phyloP scores from a whole-genome alignment of 1,139 yeast species.

The Zygosaccharomyces sapae region DNA sequence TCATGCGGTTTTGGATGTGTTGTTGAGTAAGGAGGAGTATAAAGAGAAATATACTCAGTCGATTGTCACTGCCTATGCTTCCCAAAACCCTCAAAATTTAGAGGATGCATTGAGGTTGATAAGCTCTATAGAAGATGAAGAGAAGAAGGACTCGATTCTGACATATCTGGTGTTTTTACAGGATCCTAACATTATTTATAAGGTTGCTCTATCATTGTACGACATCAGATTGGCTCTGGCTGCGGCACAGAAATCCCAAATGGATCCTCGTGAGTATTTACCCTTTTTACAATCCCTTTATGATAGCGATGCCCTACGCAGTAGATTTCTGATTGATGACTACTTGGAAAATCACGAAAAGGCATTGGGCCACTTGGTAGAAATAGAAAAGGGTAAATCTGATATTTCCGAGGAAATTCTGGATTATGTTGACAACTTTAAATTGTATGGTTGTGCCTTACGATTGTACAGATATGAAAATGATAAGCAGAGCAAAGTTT shows the following conservation, averaged over 20 bases:
- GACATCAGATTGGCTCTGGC: slow-evolving; percentile 74
- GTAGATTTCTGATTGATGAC: slow-evolving; percentile 75
- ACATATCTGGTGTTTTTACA: slow-evolving; percentile 86
- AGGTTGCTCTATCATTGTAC: slow-evolving; percentile 76
- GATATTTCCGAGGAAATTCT: slow-evolving; percentile 44
- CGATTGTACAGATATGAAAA: slow-evolving; percentile 55
- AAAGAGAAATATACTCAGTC: slow-evolving; percentile 65
- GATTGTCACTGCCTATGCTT: slow-evolving; percentile 85
- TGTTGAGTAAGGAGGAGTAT: slow-evolving; percentile 48
- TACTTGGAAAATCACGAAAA: slow-evolving; percentile 60
- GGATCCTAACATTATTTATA: slow-evolving; percentile 79
- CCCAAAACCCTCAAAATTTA: slow-evolving; percentile 83
- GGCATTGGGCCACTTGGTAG: slow-evolving; percentile 65
- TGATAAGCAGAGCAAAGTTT: slow-evolving; percentile 51
- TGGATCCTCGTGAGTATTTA: slow-evolving; percentile 94
- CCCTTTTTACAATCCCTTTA: slow-evolving; percentile 85
- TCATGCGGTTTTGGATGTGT: slow-evolving; percentile 57
- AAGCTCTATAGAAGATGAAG: slow-evolving; percentile 45
- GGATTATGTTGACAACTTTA: slow-evolving; percentile 67
- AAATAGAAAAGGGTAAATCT: slow-evolving; percentile 41
- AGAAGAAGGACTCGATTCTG: slow-evolving; percentile 57
- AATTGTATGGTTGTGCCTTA: slow-evolving; percentile 68
- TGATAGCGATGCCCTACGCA: slow-evolving; percentile 60
- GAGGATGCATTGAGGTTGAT: slow-evolving; percentile 67
- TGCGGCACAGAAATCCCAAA: slow-evolving; percentile 94